Evolutionary conservation across 2,329 filamentous ascomycete species (phyloP).

Genomic region (Alternaria atra): DNA sequence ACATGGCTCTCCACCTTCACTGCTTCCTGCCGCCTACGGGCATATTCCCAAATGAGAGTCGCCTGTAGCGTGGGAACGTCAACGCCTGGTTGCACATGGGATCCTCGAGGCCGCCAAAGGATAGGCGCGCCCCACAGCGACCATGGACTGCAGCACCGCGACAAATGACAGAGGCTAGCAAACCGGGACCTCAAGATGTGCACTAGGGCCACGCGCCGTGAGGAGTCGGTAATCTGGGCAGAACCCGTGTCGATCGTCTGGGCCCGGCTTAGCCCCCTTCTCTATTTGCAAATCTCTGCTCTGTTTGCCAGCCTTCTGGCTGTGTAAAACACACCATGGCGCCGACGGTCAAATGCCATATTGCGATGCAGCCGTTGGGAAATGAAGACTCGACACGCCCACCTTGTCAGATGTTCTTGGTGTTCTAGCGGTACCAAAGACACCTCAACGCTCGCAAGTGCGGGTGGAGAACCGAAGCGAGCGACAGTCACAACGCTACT

Average conservation of each 20-base stretch:
- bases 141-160: slow-evolving; percentile 1
- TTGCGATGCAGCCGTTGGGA: slow-evolving; percentile 8
- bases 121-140: slow-evolving; percentile 13
- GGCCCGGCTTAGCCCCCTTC: slow-evolving; percentile 16
- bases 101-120: slow-evolving; percentile 30
- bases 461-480: slow-evolving; percentile 5
- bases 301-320: neutral
- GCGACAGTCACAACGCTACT: neutral
- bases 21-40: slow-evolving; percentile 6
- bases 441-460: slow-evolving; percentile 10
- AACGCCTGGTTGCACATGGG: slow-evolving; percentile 28
- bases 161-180: slow-evolving; percentile 1
- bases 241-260: slow-evolving; percentile 30
- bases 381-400: slow-evolving; percentile 17
- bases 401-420: neutral
- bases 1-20: slow-evolving; percentile 13
- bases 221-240: slow-evolving; percentile 33
- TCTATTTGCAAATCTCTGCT: slow-evolving; percentile 21
- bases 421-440: neutral
- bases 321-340: neutral
- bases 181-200: slow-evolving; percentile 5
- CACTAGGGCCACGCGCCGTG: slow-evolving; percentile 13
- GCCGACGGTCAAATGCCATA: slow-evolving; percentile 15
- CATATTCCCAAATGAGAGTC: slow-evolving; percentile 15
- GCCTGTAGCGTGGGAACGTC: slow-evolving; percentile 20